Conservation (phyloP, 306 rosid species). For the Cicer yamashitae region DNA sequence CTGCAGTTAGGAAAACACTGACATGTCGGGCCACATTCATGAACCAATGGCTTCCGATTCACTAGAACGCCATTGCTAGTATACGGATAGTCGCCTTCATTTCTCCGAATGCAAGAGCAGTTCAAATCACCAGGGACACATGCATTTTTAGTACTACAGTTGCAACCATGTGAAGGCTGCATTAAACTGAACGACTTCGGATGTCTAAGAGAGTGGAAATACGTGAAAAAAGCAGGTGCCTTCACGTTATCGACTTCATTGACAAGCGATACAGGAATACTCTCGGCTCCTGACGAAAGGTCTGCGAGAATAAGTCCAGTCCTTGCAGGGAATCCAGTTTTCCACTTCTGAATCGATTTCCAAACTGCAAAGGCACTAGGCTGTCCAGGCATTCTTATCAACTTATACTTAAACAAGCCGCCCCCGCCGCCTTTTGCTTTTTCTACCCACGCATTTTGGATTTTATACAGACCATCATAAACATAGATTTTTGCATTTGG, state of each 20-base stretch:
- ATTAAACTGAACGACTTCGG: constrained; percentile 59
- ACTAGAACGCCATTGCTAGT: constrained; percentile 56
- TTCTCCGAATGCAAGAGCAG: constrained; percentile 67
- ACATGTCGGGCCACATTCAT: constrained; percentile 77
- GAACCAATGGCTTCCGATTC: constrained; percentile 58
- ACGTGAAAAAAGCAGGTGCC: constrained; percentile 65
- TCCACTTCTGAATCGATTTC: constrained; percentile 67
- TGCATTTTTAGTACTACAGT: constrained; percentile 45
- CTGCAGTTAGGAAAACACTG: constrained; percentile 69
- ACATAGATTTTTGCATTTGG: constrained; percentile 57
- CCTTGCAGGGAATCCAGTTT: constrained; percentile 56
- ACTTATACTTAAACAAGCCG: constrained; percentile 69
- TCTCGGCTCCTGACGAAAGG: constrained; percentile 67
- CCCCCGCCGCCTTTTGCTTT: constrained; percentile 66
- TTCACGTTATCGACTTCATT: constrained; percentile 69
- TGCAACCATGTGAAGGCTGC: constrained; percentile 60
- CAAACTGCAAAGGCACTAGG: constrained; percentile 57
- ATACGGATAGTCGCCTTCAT: constrained; percentile 70
- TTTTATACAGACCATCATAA: constrained; percentile 74
- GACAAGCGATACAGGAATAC: constrained; percentile 67
- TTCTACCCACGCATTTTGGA: constrained; percentile 66
- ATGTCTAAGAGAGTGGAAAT: constrained; percentile 63
- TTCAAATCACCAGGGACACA: constrained; percentile 67
- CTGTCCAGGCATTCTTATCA: constrained; percentile 66
- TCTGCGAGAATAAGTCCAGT: constrained; percentile 68